Evolutionary conservation across 768 basidiomycete species (phyloP), one percentile per base, ranked within the genome.

Genomic region (Mycena belliarum): DNA sequence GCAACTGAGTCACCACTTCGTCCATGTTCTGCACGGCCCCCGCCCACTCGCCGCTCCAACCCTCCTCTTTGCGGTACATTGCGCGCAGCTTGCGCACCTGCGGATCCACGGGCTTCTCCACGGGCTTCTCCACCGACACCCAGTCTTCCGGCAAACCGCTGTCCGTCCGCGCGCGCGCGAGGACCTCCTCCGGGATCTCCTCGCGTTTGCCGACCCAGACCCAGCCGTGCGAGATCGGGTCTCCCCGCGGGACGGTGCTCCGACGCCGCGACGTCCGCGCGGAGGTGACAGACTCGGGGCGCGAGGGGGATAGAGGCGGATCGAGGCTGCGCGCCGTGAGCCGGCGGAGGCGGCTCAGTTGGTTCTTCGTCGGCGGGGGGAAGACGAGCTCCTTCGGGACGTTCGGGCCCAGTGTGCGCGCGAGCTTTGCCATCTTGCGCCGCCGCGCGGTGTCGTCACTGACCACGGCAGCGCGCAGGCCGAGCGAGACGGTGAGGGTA

Each of bases 1-100:
- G 46, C 25, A 59, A 20, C 16, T 11, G 38, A 4, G n/a, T 2
- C 21, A 59, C 33, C 8, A 59, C 52, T 2, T 59, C 21, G 0
- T 59, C 43, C 58, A 59, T 59, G 43, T 59, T 49, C 9, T 25
- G 33, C 41, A 44, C 58, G 1, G 41, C 4, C 0, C 52, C 52
- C 23, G 16, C 52, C 58, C 58, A 59, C 15, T 59, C 52, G 5
- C 58, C 58, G 25, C 52, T 59, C 58, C 58, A 59, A 1, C 42
- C 52, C 16, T 37, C 16, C 43, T 54, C 58, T 10, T 23, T 35
- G 12, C 58, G 58, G n/a, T 50, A 21, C 26, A 59, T 28, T 5
- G 28, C 37, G 6, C 23, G 32, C 6, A 37, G 6, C 37, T 14
- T 28, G 6, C 23, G 32, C 6, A 37, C 5, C 37, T 14, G 14